Conservation (phyloP, 305 asterid species). For the Fraxinus paxiana region DNA sequence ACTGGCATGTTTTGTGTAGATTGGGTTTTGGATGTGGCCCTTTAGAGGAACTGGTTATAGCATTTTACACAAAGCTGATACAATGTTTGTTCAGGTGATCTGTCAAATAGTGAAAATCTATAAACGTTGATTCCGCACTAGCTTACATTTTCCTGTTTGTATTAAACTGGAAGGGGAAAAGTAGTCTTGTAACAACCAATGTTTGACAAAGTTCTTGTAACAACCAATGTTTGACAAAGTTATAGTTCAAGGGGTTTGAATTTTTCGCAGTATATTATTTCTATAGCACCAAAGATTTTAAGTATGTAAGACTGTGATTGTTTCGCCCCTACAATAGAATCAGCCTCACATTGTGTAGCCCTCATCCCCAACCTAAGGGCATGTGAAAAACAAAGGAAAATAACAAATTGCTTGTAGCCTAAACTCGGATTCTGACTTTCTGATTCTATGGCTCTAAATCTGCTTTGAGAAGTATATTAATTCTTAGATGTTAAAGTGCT, state of each 20-base stretch:
- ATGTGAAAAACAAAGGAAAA: not conserved
- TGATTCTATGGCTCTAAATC: constrained; percentile 10
- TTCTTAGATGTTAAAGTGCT: no score
- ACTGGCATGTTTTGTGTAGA: not conserved
- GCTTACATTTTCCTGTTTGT: not conserved
- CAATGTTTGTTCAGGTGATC: no score
- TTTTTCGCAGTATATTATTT: not conserved
- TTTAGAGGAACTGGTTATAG: no score
- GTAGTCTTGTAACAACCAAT: not conserved
- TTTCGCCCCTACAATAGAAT: not conserved
- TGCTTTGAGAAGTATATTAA: not conserved
- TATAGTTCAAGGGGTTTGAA: not conserved
- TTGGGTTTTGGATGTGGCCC: not conserved
- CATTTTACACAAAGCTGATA: no score
- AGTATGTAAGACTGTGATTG: not conserved
- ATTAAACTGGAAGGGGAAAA: not conserved
- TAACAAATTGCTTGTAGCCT: not conserved
- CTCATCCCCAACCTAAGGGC: not conserved
- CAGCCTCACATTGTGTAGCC: not conserved
- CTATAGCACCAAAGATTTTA: not conserved
- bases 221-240: not conserved
- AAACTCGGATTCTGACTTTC: not conserved
- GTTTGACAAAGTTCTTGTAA: not conserved
- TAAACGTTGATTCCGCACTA: not conserved
- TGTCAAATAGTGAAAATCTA: not conserved